Conservation (phyloP, 805 yeast genomes). For the Monosporozyma servazzii region DNA sequence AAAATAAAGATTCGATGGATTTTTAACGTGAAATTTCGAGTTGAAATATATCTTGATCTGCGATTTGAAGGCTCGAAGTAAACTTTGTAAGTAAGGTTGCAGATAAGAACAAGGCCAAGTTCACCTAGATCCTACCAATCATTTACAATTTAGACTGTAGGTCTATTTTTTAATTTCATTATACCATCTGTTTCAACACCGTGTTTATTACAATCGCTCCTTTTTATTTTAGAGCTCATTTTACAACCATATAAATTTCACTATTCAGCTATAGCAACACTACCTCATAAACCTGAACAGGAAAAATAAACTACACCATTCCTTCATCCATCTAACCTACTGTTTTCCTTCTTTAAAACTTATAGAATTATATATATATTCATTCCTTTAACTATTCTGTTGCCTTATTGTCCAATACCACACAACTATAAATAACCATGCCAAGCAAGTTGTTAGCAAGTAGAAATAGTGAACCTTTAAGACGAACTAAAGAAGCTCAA, state of each 20-base stretch:
- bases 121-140: background rate
- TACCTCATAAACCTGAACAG: background rate
- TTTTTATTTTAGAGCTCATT: background rate
- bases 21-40: background rate
- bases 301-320: background rate
- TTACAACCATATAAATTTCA: background rate
- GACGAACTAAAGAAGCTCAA: background rate
- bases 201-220: background rate
- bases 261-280: background rate
- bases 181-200: background rate
- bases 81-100: background rate
- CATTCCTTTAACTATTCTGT: background rate
- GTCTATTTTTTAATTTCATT: background rate
- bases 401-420: background rate
- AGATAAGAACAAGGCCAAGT: background rate
- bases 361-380: background rate
- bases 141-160: background rate
- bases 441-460: background rate
- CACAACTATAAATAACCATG: background rate
- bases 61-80: background rate
- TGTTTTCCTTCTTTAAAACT: background rate
- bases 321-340: background rate
- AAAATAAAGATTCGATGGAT: background rate
- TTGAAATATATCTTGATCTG: background rate
- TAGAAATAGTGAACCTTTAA: constrained; percentile 2